Evolutionary conservation across 1,284 basidiomycete species (phyloP), one percentile per base, ranked within the genome.

Genomic region (Tylopilus sp.): DNA sequence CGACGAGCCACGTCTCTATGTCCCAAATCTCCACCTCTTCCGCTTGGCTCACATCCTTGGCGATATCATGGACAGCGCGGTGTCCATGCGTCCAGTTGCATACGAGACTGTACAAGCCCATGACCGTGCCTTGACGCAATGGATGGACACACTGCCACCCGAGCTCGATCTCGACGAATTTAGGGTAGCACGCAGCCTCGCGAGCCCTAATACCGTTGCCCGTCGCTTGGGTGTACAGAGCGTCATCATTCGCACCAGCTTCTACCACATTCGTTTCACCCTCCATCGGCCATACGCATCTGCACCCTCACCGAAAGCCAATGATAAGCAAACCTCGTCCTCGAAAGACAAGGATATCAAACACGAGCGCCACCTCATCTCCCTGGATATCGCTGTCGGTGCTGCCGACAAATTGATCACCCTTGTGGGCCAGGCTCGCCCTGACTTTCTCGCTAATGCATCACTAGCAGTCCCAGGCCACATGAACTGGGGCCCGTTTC

Each of bases 401-500:
- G 83, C 86, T 24, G 89, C 88, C 5, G 83, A 86, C 68, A 85
- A 85, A 66, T 75, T 91, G 44, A 88, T 90, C 61, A 81, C 83
- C 9, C 84, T 90, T 68, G 82, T 86, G 43, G 83, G 80, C 32
- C 83, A 85, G 65, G 79, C 83, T 29, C 79, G 84, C 2, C 85
- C 86, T 2, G 88, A 88, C 66, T 85, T 88, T 64, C 73, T 87
- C 43, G 81, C 81, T 26, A 86, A 84, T 56, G 78, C 81, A 11
- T 79, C 83, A 10, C 73, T 87, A 58, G 80, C 84, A 7, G 86
- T 89, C 9, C 86, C 86, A 35, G 87, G 86, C 3, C 88, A 91
- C 69, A 84, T 90, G 80, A 85, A 83, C 63, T 90, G 88, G 88
- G 85, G 83, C 4, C 85, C 86, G 0, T 86, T 87, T 72, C 88